Conservation (phyloP, 1,139 yeast genomes). For the Saccharomyces hybrid region DNA sequence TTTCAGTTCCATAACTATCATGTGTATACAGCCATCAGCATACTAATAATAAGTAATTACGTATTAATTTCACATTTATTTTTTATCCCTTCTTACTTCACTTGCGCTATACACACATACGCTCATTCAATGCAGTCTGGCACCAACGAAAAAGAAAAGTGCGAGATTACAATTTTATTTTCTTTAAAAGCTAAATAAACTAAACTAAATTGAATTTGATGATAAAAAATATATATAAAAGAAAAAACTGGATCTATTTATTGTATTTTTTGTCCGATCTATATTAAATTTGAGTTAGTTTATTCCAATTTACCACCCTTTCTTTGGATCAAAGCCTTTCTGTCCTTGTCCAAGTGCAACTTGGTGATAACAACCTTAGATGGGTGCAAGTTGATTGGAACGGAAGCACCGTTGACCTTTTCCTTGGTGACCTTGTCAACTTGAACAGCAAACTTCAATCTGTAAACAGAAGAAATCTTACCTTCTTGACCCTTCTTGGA, state of each 20-base stretch:
- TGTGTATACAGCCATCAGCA: neutral
- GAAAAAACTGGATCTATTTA: neutral
- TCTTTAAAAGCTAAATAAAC: neutral
- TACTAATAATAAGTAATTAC: neutral
- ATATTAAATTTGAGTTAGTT: constrained; percentile 17
- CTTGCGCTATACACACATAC: neutral
- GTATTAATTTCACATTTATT: neutral
- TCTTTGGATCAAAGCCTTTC: constrained; percentile 94
- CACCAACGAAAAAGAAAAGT: neutral
- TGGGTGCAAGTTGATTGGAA: constrained; percentile 97
- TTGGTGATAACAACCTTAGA: constrained; percentile 98
- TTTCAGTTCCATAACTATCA: neutral
- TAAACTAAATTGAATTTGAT: neutral
- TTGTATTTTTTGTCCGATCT: neutral
- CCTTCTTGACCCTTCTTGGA: constrained; percentile 99
- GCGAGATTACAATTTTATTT: neutral
- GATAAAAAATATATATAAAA: neutral
- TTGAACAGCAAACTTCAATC: constrained; percentile 95
- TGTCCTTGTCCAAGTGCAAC: constrained; percentile 96
- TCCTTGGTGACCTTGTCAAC: constrained; percentile 97
- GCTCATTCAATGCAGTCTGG: neutral
- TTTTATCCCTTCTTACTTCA: neutral
- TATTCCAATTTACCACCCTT: constrained; percentile 82
- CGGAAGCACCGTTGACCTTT: constrained; percentile 97
- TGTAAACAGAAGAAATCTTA: constrained; percentile 95